These are phyloP conservation scores for Barnettozyma hawaiiensis DNA, from an alignment of 1,139 yeast species.

Conservation along the genomic window DNA sequence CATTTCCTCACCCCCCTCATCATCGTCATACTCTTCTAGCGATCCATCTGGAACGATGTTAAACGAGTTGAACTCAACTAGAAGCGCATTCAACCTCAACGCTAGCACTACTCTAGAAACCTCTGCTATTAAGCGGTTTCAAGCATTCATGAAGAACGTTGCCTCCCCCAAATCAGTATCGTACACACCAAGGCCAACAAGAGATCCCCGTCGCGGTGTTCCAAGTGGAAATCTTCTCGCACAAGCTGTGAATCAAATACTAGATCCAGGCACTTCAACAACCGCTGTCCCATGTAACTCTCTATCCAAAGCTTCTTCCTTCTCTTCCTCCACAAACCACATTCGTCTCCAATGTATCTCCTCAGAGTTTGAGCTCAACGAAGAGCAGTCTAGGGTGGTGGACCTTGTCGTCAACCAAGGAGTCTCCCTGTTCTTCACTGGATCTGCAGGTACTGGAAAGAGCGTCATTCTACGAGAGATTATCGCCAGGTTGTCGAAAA, in stretches of 20 bases:
- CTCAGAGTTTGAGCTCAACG: constrained; percentile 11
- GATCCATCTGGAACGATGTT: neutral
- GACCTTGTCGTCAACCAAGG: constrained; percentile 45
- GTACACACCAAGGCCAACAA: neutral
- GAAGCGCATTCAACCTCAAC: neutral
- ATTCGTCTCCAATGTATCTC: neutral
- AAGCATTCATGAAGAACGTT: neutral
- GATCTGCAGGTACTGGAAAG: constrained; percentile 83
- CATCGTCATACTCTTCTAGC: neutral
- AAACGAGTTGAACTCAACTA: too few relatives aligned
- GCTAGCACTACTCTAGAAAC: too few relatives aligned
- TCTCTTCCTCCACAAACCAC: neutral
- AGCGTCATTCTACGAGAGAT: constrained; percentile 64
- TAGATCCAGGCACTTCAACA: neutral
- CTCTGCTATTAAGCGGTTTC: neutral
- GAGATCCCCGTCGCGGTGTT: neutral
- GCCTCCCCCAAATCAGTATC: neutral
- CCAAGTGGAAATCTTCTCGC: neutral
- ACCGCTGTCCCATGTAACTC: neutral
- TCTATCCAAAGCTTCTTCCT: neutral
- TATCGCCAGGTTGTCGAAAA: constrained; percentile 39
- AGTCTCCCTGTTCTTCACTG: constrained; percentile 62
- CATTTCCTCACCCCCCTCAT: neutral
- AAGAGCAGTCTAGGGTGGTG: constrained; percentile 53
- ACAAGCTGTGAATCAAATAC: neutral